Conservation (phyloP, 768 basidiomycete species). For the Calocybe cyanea region DNA sequence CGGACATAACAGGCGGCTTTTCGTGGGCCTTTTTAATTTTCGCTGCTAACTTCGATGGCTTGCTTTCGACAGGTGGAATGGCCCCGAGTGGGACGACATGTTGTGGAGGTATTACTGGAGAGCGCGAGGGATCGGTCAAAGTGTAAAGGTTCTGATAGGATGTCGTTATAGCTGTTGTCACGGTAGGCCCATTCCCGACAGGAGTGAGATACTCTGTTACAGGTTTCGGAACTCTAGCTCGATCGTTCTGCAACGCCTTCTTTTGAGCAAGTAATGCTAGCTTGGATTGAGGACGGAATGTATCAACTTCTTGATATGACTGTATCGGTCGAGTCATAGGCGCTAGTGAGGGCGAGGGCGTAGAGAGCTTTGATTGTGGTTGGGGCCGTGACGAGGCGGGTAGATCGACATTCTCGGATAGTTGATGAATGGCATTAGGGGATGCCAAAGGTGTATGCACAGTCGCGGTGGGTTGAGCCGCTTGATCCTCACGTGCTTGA, state of each 20-base stretch:
- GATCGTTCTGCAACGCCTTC: constrained; percentile 38
- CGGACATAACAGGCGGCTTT: constrained; percentile 28
- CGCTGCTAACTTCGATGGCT: constrained; percentile 71
- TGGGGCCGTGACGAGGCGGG: constrained; percentile 10
- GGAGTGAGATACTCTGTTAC: constrained; percentile 72
- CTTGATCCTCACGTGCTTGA: constrained; percentile 50
- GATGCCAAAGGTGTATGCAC: constrained; percentile 15
- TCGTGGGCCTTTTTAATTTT: constrained; percentile 63
- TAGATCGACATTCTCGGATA: constrained; percentile 17
- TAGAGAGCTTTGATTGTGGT: constrained; percentile 1
- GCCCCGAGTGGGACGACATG: constrained; percentile 40
- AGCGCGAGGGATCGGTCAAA: constrained; percentile 49
- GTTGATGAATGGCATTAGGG: not conserved
- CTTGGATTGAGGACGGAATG: constrained; percentile 56
- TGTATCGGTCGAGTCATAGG: no score
- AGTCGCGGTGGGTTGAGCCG: constrained; percentile 15
- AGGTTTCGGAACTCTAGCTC: constrained; percentile 44
- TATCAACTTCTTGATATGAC: constrained; percentile 24
- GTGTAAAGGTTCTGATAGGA: constrained; percentile 71
- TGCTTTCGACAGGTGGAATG: constrained; percentile 30
- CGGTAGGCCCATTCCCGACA: constrained; percentile 79
- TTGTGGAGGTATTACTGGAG: constrained; percentile 36
- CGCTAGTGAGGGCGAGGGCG: constrained; percentile 13
- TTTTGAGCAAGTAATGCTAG: constrained; percentile 71
- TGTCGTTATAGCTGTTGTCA: constrained; percentile 81